Evolutionary conservation across 257 asterid species (phyloP), one percentile per base, ranked within the genome.

Genomic region (Solanum raphanifolium): DNA sequence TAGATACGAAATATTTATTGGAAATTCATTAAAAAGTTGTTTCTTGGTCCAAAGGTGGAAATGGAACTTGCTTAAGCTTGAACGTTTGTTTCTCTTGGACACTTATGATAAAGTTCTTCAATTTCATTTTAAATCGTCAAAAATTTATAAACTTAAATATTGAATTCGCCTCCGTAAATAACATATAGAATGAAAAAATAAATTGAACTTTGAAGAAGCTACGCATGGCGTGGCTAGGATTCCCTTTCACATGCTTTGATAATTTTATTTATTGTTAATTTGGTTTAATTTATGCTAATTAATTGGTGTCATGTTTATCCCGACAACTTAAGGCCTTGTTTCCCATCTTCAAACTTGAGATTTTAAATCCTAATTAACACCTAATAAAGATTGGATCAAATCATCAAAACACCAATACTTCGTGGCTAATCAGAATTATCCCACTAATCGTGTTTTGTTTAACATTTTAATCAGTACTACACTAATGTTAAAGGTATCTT

Each of bases 171-270:
- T 23, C 13, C 3, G 1, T 9, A 23, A 23, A n/a, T 60, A 23
- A 23, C 69, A 23, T 27, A 4, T 25, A 66, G 8, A 66, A 5
- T 12, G 23, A 11, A 15, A 60, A 84, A 62, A 48, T 39, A 84
- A 62, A 16, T 84, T 27, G 79, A 84, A 66, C 27, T 27, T 84
- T 31, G 62, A 25, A 34, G 25, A 79, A 79, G 20, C 38, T 84
- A 79, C 39, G 27, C 79, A 84, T 39, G 87, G 87, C 41, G 21
- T 66, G 81, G 87, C 6, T 20, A 66, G 11, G 87, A 85, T 66
- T 66, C 87, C 87, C 6, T 38, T 85, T 85, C 79, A 85, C 62
- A 18, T 85, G 87, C 81, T 85, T 85, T 39, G 29, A 29, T 85
- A 4, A 27, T 10, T 39, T 81, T 81, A 18, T 29, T 46, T 81